A percentile compares a stretch with the other conserved stretches of the same genome.
These are phyloP conservation scores for Fraxinus platypoda DNA, from an alignment of 305 asterid species.

Conservation along the genomic window DNA sequence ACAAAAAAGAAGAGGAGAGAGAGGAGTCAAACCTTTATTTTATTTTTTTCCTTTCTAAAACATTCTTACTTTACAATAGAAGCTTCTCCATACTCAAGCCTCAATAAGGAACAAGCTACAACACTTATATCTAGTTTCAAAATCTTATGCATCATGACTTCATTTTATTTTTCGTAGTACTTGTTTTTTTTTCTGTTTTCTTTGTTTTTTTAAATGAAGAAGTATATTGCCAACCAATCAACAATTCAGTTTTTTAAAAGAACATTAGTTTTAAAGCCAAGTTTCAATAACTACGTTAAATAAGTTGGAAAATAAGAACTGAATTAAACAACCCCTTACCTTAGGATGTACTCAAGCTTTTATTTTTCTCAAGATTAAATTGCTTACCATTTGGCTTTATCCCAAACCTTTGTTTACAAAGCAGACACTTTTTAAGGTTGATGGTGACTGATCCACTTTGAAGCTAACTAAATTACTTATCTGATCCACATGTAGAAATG, in stretches of 20 bases:
- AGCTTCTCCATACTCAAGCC: not conserved
- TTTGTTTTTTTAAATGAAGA: not conserved
- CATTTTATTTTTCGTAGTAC: not conserved
- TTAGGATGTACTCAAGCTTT: not conserved
- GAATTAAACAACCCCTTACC: not conserved
- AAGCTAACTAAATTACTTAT: not conserved
- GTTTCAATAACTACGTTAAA: not conserved
- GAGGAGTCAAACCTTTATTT: not conserved
- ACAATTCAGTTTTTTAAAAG: not conserved
- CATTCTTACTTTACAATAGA: not conserved
- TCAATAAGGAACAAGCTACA: not conserved
- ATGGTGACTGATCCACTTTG: not conserved
- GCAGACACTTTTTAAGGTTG: not conserved
- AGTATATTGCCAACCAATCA: not conserved
- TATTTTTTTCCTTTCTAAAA: not conserved
- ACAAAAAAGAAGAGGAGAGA: not conserved
- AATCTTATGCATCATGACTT: not conserved
- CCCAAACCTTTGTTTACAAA: not conserved
- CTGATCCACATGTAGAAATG: not conserved
- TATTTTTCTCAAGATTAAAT: not conserved
- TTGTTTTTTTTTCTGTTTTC: not conserved
- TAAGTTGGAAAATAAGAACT: not conserved
- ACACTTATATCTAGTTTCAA: not conserved
- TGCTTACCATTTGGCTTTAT: not conserved
- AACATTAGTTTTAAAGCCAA: not conserved